These are phyloP conservation scores for Elaphomyces granulatus DNA, from an alignment of 495 filamentous ascomycete genomes.

Conservation along the genomic window DNA sequence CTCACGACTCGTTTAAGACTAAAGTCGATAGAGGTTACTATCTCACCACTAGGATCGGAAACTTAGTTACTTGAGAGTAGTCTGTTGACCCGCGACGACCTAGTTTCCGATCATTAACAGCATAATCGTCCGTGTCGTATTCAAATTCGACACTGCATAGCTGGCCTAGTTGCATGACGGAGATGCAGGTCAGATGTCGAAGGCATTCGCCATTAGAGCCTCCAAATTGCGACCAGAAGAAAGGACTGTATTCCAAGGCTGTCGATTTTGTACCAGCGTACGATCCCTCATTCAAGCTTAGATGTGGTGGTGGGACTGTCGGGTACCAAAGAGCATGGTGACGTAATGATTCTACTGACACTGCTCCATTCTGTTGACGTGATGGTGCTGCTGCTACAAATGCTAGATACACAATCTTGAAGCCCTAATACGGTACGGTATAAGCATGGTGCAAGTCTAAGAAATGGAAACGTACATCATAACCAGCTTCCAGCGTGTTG, in stretches of 20 bases:
- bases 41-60: constrained; percentile 10
- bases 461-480: too few relatives aligned
- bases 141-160: constrained; percentile 9
- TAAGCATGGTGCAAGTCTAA: too few relatives aligned
- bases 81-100: constrained; percentile 7
- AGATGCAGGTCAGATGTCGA: constrained; percentile 8
- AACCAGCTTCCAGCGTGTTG: too few relatives aligned
- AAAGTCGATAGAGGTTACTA: constrained; percentile 6
- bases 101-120: constrained; percentile 6
- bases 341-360: too few relatives aligned
- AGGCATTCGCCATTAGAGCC: constrained; percentile 10
- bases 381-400: too few relatives aligned
- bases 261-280: constrained; percentile 4
- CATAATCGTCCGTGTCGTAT: constrained; percentile 7
- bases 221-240: constrained; percentile 11
- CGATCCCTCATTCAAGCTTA: constrained; percentile 7
- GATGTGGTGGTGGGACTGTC: constrained; percentile 4
- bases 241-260: constrained; percentile 6
- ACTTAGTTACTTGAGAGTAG: constrained; percentile 5
- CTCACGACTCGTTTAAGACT: constrained; percentile 3
- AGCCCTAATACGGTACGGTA: too few relatives aligned
- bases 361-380: too few relatives aligned
- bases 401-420: too few relatives aligned
- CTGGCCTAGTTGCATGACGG: constrained; percentile 4
- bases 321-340: constrained; percentile 8